These are phyloP conservation scores for Fusarium sp. DNA, from an alignment of 2,329 filamentous ascomycete species.

Conservation along the genomic window DNA sequence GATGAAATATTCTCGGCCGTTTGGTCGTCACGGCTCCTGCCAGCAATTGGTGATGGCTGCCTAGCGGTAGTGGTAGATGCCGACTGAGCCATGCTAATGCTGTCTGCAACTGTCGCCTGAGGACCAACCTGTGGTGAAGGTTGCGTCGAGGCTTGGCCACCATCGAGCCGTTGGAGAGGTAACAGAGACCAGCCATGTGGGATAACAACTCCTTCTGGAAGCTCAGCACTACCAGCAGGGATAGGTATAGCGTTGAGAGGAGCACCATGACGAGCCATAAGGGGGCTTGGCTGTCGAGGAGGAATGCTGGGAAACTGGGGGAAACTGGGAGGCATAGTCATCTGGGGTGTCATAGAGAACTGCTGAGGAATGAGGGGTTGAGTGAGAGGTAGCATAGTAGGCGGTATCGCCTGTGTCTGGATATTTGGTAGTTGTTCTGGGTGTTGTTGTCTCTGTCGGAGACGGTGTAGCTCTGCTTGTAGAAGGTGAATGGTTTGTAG, in stretches of 20 bases:
- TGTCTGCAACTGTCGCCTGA: conserved; percentile 28
- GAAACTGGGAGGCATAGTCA: conserved; percentile 27
- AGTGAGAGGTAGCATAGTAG: conserved; percentile 16
- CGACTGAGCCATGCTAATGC: conserved; percentile 12
- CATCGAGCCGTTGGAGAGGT: conserved; percentile 67
- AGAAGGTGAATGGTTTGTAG: conserved; percentile 75
- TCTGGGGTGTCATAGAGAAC: conserved; percentile 31
- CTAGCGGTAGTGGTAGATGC: conserved; percentile 20
- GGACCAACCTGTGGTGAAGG: conserved; percentile 40
- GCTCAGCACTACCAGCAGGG: conserved; percentile 68
- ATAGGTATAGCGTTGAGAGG: conserved; percentile 61
- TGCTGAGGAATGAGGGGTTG: conserved; percentile 26
- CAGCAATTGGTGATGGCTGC: conserved; percentile 28
- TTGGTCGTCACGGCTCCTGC: conserved; percentile 29
- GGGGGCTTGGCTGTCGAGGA: conserved; percentile 54
- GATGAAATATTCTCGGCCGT: not conserved
- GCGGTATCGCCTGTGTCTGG: conserved; percentile 18
- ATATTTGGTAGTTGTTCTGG: conserved; percentile 44
- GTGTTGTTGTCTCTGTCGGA: conserved; percentile 64
- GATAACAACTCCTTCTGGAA: conserved; percentile 72
- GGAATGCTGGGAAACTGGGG: conserved; percentile 42
- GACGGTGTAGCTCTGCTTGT: conserved; percentile 72
- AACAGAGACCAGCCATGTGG: conserved; percentile 74
- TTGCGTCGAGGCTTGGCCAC: conserved; percentile 37
- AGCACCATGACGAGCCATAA: conserved; percentile 61